These are phyloP conservation scores for Purpureocillium lavendulum DNA, from an alignment of 2,329 filamentous ascomycete species.

Conservation along the genomic window DNA sequence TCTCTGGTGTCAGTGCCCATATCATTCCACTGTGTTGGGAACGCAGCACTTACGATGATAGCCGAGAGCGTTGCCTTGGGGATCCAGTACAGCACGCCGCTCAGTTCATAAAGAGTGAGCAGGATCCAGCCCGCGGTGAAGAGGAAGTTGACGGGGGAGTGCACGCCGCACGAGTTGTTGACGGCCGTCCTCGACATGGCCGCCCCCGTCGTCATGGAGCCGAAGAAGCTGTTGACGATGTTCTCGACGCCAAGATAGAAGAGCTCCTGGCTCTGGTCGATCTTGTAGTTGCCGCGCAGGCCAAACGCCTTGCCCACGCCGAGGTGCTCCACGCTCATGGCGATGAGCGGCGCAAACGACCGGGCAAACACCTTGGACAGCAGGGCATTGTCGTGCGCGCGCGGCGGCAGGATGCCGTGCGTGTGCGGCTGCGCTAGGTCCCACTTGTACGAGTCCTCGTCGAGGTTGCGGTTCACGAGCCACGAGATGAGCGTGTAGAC, in stretches of 20 bases:
- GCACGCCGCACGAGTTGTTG: conserved; percentile 56
- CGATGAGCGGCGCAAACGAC: conserved; percentile 53
- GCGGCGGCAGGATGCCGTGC: conserved; percentile 42
- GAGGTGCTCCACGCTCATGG: conserved; percentile 53
- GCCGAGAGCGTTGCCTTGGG: conserved; percentile 56
- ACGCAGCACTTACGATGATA: conserved; percentile 45
- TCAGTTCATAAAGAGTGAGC: conserved; percentile 52
- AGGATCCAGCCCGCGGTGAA: conserved; percentile 55
- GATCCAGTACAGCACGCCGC: conserved; percentile 57
- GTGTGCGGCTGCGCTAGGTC: conserved; percentile 49
- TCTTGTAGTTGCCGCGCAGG: conserved; percentile 51
- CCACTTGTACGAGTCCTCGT: conserved; percentile 40
- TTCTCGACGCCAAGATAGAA: conserved; percentile 55
- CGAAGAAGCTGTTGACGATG: conserved; percentile 57
- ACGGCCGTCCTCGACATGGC: conserved; percentile 62
- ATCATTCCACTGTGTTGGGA: too few relatives aligned
- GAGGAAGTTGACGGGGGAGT: conserved; percentile 51
- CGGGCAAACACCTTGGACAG: conserved; percentile 44
- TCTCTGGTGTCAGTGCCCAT: too few relatives aligned
- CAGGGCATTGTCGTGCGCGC: conserved; percentile 35
- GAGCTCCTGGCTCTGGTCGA: conserved; percentile 57
- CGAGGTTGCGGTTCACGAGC: conserved; percentile 44
- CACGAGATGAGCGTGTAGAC: conserved; percentile 58
- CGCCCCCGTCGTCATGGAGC: conserved; percentile 54
- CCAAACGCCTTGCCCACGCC: conserved; percentile 58